Conservation (phyloP, 805 yeast genomes). For the Candida fluviatilis region DNA sequence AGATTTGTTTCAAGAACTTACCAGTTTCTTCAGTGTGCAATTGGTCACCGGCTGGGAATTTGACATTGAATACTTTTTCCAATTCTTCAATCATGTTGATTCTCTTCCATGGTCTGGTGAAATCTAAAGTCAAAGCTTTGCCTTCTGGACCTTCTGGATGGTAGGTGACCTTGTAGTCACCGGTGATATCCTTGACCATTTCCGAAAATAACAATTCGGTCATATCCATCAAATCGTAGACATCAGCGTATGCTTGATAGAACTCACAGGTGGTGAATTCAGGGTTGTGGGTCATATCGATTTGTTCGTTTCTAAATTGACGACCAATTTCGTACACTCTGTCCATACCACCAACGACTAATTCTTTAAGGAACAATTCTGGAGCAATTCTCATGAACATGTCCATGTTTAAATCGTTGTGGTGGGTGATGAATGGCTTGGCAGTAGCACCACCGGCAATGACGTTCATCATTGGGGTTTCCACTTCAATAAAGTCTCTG, state of each 20-base stretch:
- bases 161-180: conserved; percentile 77
- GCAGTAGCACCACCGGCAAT: conserved; percentile 99
- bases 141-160: conserved; percentile 95
- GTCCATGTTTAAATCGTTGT: conserved; percentile 93
- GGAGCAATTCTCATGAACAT: conserved; percentile 99
- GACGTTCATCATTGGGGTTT: conserved; percentile 98
- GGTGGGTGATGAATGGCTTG: conserved; percentile 95
- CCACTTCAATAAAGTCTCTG: conserved; percentile 90
- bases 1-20: conserved; percentile 75
- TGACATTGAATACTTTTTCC: conserved; percentile 80
- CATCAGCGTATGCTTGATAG: conserved; percentile 97
- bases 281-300: conserved; percentile 98
- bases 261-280: conserved; percentile 99
- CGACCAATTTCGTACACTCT: conserved; percentile 98
- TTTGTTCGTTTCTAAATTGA: conserved; percentile 98
- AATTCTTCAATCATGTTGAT: conserved; percentile 94
- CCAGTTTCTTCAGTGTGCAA: conserved; percentile 93
- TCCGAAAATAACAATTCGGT: conserved; percentile 92
- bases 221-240: conserved; percentile 90
- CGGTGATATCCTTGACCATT: conserved; percentile 95
- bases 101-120: conserved; percentile 98
- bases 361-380: conserved; percentile 91
- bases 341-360: conserved; percentile 97
- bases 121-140: conserved; percentile 73
- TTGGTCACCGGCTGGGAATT: conserved; percentile 93